phyloP scores from a whole-genome alignment of 257 asterid genomes.

The Solanum rostratum region DNA sequence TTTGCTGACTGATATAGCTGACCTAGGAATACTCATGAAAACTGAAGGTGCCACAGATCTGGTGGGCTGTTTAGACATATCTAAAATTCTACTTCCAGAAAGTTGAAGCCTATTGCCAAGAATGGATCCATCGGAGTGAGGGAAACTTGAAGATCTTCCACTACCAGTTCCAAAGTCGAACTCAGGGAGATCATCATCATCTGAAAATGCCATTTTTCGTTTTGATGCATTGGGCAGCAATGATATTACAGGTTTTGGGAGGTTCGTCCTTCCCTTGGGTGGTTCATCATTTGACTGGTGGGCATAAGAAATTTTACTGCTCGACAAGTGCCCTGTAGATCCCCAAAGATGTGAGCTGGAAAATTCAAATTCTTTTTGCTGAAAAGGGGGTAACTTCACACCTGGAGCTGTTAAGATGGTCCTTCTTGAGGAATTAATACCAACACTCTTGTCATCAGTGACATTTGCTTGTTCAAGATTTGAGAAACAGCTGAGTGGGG shows the following conservation, averaged over 20 bases:
- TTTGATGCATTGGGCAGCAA: background rate
- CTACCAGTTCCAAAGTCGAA: conserved; percentile 8
- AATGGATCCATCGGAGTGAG: background rate
- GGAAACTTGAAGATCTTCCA: conserved; percentile 1
- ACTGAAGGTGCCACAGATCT: background rate
- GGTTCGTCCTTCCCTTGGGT: background rate
- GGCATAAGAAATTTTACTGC: background rate
- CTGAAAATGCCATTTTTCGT: background rate
- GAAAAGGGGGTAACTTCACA: background rate
- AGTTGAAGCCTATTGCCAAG: background rate
- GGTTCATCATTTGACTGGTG: background rate
- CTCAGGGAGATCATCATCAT: conserved; percentile 27
- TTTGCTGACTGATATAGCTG: background rate
- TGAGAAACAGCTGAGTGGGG: background rate
- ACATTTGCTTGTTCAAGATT: background rate
- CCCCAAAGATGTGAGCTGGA: background rate
- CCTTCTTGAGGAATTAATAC: background rate
- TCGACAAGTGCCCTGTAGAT: background rate
- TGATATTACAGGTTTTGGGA: background rate
- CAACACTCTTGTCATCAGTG: background rate
- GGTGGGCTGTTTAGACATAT: background rate
- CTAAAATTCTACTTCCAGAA: background rate
- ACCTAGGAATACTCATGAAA: background rate
- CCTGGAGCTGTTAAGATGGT: background rate
- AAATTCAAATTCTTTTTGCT: background rate